Evolutionary conservation across 352 stramenopile species (phyloP).

Genomic region (Phytophthora fragariae): DNA sequence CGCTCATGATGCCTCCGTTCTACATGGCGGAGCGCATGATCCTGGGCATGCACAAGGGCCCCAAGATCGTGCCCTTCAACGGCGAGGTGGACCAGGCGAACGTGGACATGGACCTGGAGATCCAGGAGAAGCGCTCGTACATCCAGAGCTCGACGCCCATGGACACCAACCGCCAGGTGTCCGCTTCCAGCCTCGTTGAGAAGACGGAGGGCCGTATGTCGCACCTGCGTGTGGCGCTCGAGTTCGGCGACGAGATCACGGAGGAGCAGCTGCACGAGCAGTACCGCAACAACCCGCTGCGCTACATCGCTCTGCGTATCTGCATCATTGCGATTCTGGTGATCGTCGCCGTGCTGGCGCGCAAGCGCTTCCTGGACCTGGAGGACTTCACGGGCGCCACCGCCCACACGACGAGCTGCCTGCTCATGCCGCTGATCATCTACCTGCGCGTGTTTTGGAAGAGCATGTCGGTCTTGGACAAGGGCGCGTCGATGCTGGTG

Average conservation of each 20-base stretch:
- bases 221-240: too few species aligned
- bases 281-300: too few species aligned
- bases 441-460: constrained; percentile 57
- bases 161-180: constrained; percentile 43
- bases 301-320: too few species aligned
- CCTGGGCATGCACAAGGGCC: constrained; percentile 56
- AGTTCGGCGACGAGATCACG: too few species aligned
- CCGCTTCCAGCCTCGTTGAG: constrained; percentile 10
- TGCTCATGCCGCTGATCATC: constrained; percentile 59
- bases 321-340: too few species aligned
- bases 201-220: constrained; percentile 22
- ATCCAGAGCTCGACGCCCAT: constrained; percentile 44
- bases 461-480: constrained; percentile 53
- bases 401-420: constrained; percentile 36
- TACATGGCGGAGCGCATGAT: constrained; percentile 59
- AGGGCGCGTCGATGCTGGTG: constrained; percentile 46
- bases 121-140: constrained; percentile 33
- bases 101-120: constrained; percentile 19
- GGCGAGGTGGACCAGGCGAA: constrained; percentile 18
- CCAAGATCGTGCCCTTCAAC: constrained; percentile 12
- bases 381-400: constrained; percentile 3
- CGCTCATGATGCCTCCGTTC: constrained; percentile 46
- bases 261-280: too few species aligned
- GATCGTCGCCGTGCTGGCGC: too few species aligned
- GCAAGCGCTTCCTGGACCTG: too few species aligned